Percentiles rank a stretch among this genome's conserved stretches.
Evolutionary conservation across 2,329 filamentous ascomycete species (phyloP).

Genomic region (Cladophialophora bantiana): DNA sequence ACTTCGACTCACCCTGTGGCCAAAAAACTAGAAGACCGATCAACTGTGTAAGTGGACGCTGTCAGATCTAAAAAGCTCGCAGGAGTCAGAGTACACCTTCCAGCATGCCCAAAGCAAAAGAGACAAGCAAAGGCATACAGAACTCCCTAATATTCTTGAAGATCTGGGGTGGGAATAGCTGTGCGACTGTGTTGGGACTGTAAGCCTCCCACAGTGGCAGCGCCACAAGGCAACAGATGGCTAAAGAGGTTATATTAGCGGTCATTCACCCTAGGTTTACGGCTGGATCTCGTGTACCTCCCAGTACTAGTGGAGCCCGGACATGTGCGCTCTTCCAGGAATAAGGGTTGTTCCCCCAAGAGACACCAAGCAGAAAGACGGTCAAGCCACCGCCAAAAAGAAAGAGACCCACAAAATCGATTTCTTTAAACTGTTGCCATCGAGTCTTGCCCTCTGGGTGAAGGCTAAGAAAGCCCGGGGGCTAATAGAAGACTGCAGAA

Average conservation of each 20-base stretch:
- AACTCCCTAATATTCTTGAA: constrained; percentile 15
- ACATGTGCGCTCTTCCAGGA: constrained; percentile 26
- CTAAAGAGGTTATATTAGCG: background rate
- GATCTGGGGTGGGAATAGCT: constrained; percentile 25
- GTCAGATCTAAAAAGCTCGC: background rate
- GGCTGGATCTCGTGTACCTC: constrained; percentile 11
- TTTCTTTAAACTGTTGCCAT: constrained; percentile 29
- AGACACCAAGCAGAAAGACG: constrained; percentile 32
- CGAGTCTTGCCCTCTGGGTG: constrained; percentile 30
- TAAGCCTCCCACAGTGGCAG: constrained; percentile 28
- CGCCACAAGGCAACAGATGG: constrained; percentile 4
- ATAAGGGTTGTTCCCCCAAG: constrained; percentile 33
- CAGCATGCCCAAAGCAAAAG: constrained; percentile 11
- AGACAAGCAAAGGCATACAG: constrained; percentile 10
- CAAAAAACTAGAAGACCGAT: constrained; percentile 22
- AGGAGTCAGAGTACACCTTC: background rate
- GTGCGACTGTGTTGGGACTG: constrained; percentile 15
- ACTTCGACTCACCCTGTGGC: constrained; percentile 15
- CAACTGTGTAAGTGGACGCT: constrained; percentile 8
- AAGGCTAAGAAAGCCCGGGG: constrained; percentile 23
- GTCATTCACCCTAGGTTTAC: background rate
- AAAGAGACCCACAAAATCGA: constrained; percentile 35
- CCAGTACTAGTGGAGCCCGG: constrained; percentile 19
- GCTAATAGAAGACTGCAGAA: constrained; percentile 28
- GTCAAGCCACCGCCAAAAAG: constrained; percentile 32